Evolutionary conservation across 139 green algal species (phyloP).

Genomic region (Asterochloris erici): DNA sequence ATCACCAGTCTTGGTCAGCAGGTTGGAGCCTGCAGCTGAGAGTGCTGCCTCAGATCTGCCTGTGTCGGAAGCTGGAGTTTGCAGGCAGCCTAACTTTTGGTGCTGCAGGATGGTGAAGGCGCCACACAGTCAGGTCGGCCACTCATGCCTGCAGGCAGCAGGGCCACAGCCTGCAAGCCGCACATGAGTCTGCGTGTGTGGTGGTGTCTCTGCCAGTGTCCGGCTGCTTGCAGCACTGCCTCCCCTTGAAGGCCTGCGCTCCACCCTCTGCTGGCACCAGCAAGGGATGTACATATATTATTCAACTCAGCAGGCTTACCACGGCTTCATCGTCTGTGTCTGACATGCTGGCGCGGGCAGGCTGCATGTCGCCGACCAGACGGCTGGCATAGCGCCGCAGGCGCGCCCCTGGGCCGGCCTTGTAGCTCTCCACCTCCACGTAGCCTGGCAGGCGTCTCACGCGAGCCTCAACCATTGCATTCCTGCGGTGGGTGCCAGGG

Average conservation of each 20-base stretch:
- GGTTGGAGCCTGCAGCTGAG: neutral
- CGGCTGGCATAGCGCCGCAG: conserved; percentile 2
- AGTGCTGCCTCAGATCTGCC: neutral
- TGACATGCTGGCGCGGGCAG: neutral
- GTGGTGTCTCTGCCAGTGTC: neutral
- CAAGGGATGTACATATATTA: neutral
- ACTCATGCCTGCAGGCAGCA: too few relatives aligned
- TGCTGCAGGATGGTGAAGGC: too few relatives aligned
- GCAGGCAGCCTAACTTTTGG: neutral
- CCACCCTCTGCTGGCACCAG: neutral
- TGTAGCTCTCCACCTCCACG: conserved; percentile 8
- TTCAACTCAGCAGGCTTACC: neutral
- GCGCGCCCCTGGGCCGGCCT: neutral
- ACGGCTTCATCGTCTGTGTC: neutral
- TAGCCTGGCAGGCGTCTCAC: conserved; percentile 16
- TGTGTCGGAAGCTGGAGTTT: neutral
- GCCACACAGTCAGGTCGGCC: too few relatives aligned
- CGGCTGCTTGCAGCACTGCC: neutral
- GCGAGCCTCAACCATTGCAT: conserved; percentile 18
- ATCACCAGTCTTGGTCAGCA: neutral
- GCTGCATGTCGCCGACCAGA: conserved; percentile 12
- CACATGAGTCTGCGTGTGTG: neutral
- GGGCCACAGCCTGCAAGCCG: too few relatives aligned
- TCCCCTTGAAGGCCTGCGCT: neutral
- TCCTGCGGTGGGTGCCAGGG: neutral